These are phyloP conservation scores for Mikania micrantha DNA, from an alignment of 129 eudicot genomes.

Conservation along the genomic window DNA sequence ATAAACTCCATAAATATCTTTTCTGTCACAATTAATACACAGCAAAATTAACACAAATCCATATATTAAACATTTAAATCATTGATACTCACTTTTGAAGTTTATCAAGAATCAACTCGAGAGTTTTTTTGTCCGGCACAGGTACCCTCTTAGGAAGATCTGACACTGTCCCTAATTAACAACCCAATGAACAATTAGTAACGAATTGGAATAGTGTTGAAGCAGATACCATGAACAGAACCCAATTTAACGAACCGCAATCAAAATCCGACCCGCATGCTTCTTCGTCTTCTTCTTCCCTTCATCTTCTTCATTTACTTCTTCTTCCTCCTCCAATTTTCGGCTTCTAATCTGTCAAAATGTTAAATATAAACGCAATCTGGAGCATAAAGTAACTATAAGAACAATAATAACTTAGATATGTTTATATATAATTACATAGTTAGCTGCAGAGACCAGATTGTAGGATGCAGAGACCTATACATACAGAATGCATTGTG, in stretches of 20 bases:
- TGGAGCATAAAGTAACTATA: not conserved
- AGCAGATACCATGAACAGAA: not conserved
- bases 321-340: slow-evolving; percentile 17
- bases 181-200: slow-evolving; percentile 13
- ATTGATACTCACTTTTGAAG: slow-evolving; percentile 72
- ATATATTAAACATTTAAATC: not conserved
- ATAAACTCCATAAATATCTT: slow-evolving; percentile 88
- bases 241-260: slow-evolving; percentile 41
- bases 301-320: not conserved
- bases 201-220: slow-evolving; percentile 7
- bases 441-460: too few species aligned
- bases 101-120: slow-evolving; percentile 87
- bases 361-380: slow-evolving; percentile 13
- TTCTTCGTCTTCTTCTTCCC: slow-evolving; percentile 26
- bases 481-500: slow-evolving; percentile 16
- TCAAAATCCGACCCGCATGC: slow-evolving; percentile 38
- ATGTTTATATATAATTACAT: too few species aligned
- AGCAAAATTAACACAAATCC: not conserved
- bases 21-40: slow-evolving; percentile 59
- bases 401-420: slow-evolving; percentile 9
- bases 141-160: slow-evolving; percentile 31
- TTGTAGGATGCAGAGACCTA: slow-evolving; percentile 11
- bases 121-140: slow-evolving; percentile 67
- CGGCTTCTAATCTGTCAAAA: slow-evolving; percentile 52
- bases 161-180: slow-evolving; percentile 40